A percentile compares a stretch with the other conserved stretches of the same genome.
phyloP scores from a whole-genome alignment of 208 protist species.

The Leishmania martiniquensis region DNA sequence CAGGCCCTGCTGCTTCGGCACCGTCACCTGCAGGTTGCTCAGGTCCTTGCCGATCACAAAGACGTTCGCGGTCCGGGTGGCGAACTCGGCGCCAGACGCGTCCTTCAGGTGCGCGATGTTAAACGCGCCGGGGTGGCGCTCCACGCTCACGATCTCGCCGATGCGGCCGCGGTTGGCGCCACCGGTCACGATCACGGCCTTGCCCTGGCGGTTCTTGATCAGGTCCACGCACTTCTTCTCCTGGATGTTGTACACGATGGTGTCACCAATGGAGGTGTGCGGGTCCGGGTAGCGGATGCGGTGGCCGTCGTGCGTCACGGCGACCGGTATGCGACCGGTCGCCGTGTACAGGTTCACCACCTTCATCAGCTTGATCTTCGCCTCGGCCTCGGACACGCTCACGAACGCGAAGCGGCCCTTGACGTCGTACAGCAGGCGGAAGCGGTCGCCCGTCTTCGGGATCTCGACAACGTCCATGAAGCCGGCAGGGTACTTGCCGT shows the following conservation, averaged over 20 bases:
- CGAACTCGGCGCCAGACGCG: constrained; percentile 93
- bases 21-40: constrained; percentile 88
- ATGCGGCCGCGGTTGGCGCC: constrained; percentile 99
- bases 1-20: constrained; percentile 97
- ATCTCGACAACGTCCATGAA: constrained; percentile 99
- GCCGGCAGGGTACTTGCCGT: constrained; percentile 98
- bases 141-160: constrained; percentile 95
- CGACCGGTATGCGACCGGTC: constrained; percentile 95
- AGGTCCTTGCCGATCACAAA: constrained; percentile 98
- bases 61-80: constrained; percentile 98
- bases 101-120: constrained; percentile 98
- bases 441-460: constrained; percentile 98
- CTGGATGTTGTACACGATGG: constrained; percentile 97
- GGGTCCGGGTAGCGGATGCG: constrained; percentile 99
- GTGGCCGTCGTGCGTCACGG: constrained; percentile 99
- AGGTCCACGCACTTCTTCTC: constrained; percentile 95
- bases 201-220: constrained; percentile 92
- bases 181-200: constrained; percentile 97
- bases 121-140: constrained; percentile 96
- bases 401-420: constrained; percentile 99
- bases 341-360: constrained; percentile 93
- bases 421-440: constrained; percentile 99
- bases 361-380: constrained; percentile 97
- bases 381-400: constrained; percentile 95
- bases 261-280: constrained; percentile 96